Conservation (phyloP, 1,284 basidiomycete genomes). For the Cryptococcus wingfieldii region DNA sequence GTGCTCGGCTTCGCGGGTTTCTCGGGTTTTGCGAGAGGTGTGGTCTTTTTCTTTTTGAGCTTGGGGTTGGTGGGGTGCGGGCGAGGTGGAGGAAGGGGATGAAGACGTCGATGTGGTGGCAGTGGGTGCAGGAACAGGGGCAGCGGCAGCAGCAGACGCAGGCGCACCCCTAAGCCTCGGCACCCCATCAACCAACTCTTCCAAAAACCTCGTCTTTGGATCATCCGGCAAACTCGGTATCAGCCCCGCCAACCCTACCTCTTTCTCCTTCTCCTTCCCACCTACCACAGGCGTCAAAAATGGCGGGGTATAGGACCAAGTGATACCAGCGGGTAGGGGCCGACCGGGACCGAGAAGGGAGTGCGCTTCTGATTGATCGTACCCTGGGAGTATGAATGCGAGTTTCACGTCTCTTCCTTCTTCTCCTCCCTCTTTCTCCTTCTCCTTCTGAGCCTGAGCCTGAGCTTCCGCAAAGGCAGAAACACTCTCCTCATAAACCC, state of each 20-base stretch:
- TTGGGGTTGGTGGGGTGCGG: conserved; percentile 2
- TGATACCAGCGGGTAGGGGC: conserved; percentile 30
- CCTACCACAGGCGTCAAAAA: conserved; percentile 13
- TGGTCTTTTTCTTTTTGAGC: conserved; percentile 30
- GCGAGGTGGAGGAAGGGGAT: conserved; percentile 8
- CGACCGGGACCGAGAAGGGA: conserved; percentile 55
- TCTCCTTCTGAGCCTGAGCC: conserved; percentile 27
- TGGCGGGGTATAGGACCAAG: conserved; percentile 39
- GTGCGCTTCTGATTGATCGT: conserved; percentile 64
- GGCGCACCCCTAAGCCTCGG: conserved; percentile 50
- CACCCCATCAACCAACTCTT: conserved; percentile 65
- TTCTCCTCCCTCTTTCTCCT: not conserved
- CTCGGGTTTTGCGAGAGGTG: not conserved
- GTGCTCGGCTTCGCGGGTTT: conserved; percentile 36
- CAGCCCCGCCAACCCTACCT: conserved; percentile 57
- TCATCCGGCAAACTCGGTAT: conserved; percentile 89
- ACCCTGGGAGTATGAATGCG: conserved; percentile 67
- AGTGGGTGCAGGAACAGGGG: conserved; percentile 10
- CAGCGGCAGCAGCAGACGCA: conserved; percentile 7
- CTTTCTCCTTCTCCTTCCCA: not conserved
- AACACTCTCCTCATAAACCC: conserved; percentile 60
- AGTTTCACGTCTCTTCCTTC: conserved; percentile 8
- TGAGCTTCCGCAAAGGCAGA: conserved; percentile 40
- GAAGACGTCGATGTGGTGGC: conserved; percentile 1
- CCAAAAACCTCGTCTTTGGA: conserved; percentile 85